Evolutionary conservation across 345 rosid species (phyloP).

Genomic region (Aquilaria yunnanensis): DNA sequence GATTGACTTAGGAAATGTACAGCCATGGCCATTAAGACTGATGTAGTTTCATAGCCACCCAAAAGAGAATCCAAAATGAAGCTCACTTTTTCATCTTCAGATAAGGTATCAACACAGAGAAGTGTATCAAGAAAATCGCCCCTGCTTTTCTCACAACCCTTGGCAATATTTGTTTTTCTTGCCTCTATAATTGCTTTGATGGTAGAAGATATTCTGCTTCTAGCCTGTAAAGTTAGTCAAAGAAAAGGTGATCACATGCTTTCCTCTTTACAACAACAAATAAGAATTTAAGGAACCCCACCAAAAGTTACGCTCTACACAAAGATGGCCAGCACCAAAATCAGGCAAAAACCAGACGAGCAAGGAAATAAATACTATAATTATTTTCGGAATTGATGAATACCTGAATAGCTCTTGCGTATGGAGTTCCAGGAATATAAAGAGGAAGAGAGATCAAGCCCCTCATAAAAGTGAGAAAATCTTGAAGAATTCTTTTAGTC

Average conservation of each 20-base stretch:
- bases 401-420: constrained; percentile 58
- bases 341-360: not conserved
- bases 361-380: not conserved
- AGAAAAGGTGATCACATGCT: constrained; percentile 29
- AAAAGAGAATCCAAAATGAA: constrained; percentile 47
- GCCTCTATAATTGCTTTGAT: constrained; percentile 47
- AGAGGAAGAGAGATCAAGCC: constrained; percentile 53
- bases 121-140: constrained; percentile 41
- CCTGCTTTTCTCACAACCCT: constrained; percentile 6
- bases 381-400: not conserved
- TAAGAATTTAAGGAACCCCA: not conserved
- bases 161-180: constrained; percentile 19
- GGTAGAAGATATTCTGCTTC: constrained; percentile 39
- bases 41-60: constrained; percentile 63
- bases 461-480: constrained; percentile 47
- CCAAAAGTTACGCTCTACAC: not conserved
- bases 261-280: constrained; percentile 20
- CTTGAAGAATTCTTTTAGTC: constrained; percentile 36
- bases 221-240: constrained; percentile 48
- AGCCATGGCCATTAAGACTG: constrained; percentile 37
- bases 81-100: constrained; percentile 55
- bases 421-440: constrained; percentile 54
- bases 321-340: not conserved
- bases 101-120: constrained; percentile 36
- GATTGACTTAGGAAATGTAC: constrained; percentile 38